Evolutionary conservation across 805 yeast species (phyloP).

Genomic region (Yarrowia sp.): DNA sequence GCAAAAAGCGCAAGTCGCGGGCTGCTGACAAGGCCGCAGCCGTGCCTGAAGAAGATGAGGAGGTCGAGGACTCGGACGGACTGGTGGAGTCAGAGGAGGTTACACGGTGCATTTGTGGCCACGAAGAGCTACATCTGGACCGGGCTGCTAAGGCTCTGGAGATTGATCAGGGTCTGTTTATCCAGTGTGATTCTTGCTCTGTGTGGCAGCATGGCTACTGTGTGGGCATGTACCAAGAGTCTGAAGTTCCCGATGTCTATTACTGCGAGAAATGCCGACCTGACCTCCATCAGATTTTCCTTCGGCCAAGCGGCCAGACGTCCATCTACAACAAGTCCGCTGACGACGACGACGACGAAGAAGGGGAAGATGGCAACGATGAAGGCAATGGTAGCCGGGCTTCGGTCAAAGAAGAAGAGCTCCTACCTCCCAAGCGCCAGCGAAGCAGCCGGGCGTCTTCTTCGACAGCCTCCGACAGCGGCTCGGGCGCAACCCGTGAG

Average conservation of each 20-base stretch:
- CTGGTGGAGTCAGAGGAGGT: conserved; percentile 50
- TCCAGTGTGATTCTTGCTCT: conserved; percentile 93
- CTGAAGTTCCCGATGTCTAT: conserved; percentile 87
- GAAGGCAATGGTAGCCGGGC: conserved; percentile 18
- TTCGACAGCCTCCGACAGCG: conserved; percentile 27
- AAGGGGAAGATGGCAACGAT: conserved; percentile 44
- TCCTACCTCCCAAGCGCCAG: conserved; percentile 23
- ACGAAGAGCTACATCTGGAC: conserved; percentile 54
- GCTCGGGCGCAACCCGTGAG: conserved; percentile 6
- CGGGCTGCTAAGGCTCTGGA: conserved; percentile 44
- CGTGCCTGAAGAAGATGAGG: conserved; percentile 35
- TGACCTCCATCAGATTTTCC: conserved; percentile 69
- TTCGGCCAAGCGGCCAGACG: conserved; percentile 57
- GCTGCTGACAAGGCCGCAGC: conserved; percentile 30
- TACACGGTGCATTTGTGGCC: conserved; percentile 64
- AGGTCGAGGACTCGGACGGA: conserved; percentile 41
- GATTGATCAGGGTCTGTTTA: conserved; percentile 91
- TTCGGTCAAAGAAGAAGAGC: conserved; percentile 36
- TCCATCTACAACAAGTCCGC: conserved; percentile 59
- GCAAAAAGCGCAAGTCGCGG: conserved; percentile 27
- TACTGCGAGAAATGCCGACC: conserved; percentile 95
- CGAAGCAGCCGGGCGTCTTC: conserved; percentile 36
- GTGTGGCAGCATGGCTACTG: conserved; percentile 99
- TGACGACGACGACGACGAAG: conserved; percentile 48
- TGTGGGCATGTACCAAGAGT: conserved; percentile 79